Percentiles rank a stretch among this genome's conserved stretches.
phyloP scores from a whole-genome alignment of 306 rosid species.

The Glycine latifolia region DNA sequence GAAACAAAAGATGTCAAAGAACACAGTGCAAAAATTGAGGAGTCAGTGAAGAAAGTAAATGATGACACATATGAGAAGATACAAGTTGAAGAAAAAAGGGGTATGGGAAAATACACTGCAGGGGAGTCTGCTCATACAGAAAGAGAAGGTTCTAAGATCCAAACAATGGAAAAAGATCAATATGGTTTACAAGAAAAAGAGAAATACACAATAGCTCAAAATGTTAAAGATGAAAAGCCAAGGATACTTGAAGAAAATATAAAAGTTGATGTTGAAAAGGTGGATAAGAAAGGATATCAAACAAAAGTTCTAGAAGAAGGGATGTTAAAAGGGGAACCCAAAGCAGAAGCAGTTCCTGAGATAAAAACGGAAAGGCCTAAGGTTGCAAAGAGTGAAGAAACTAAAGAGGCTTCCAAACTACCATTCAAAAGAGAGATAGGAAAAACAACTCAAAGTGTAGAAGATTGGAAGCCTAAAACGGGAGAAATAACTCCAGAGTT shows the following conservation, averaged over 20 bases:
- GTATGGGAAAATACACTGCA: background rate
- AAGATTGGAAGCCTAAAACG: slow-evolving; percentile 38
- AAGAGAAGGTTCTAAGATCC: slow-evolving; percentile 29
- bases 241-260: slow-evolving; percentile 4
- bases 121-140: slow-evolving; percentile 7
- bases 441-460: slow-evolving; percentile 14
- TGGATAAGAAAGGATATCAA: slow-evolving; percentile 7
- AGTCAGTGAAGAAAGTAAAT: background rate
- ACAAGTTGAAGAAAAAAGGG: slow-evolving; percentile 24
- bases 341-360: background rate
- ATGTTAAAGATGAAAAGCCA: slow-evolving; percentile 32
- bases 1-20: slow-evolving; percentile 8
- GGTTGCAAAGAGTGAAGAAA: slow-evolving; percentile 36
- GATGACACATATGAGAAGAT: slow-evolving; percentile 30
- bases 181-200: slow-evolving; percentile 1
- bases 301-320: slow-evolving; percentile 15
- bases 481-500: slow-evolving; percentile 5
- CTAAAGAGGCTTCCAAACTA: slow-evolving; percentile 20
- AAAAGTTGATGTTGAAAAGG: background rate
- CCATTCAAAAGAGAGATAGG: slow-evolving; percentile 3
- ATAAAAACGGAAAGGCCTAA: slow-evolving; percentile 14
- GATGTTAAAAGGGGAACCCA: background rate
- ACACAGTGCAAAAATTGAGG: slow-evolving; percentile 1
- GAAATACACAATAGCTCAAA: slow-evolving; percentile 19
- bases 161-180: slow-evolving; percentile 15